Base-by-base conservation (phyloP, 495 filamentous ascomycete genomes). In the Durotheca rogersii region DNA sequence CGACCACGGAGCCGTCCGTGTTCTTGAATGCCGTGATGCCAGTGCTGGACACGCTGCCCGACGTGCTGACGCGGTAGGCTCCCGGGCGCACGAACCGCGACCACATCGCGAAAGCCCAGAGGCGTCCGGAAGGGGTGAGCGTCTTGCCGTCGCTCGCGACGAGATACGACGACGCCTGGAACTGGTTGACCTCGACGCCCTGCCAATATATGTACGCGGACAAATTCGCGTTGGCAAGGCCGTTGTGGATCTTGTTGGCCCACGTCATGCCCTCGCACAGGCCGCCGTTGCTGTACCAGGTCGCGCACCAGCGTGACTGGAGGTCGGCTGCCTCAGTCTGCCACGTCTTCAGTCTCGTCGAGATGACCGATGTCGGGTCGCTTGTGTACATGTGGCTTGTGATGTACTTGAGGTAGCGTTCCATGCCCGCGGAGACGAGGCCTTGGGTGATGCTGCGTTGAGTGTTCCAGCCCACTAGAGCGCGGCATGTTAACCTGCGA, bases 171-270 rank as follows among this genome's bases (percentile, higher is more conserved):
- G 67, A 68, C 6, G 71, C 53, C 21, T 60, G 58, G 15, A 66
- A 67, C 43, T 51, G 57, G 31, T 59, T 60, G 6, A 64, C 62
- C 37, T 71, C 61, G 1, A 63, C 52, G 16, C 75, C 75, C 45
- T 72, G 68, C 78, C 79, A 80, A 62, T 76, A 81, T 3, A 81
- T 64, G 47, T 75, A 79, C 4, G 65, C 78, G 20, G 67, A 72
- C 9, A 74, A 47, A 47, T 77, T 74, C 1, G 65, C 68, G 11
- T 67, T 52, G 16, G 67, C 67, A 29, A 81, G 56, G 4, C 61
- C 72, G 4, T 62, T 64, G n/a, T 72, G 67, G 27, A 81, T 76
- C 40, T 72, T 67, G 44, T 70, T 74, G 1, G 81, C 81, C 81
- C 81, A 84, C 1, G 72, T 73, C 34, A 76, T 57, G 2, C 79